These are phyloP conservation scores for Cicer yamashitae DNA, from an alignment of 306 rosid species.

Conservation along the genomic window DNA sequence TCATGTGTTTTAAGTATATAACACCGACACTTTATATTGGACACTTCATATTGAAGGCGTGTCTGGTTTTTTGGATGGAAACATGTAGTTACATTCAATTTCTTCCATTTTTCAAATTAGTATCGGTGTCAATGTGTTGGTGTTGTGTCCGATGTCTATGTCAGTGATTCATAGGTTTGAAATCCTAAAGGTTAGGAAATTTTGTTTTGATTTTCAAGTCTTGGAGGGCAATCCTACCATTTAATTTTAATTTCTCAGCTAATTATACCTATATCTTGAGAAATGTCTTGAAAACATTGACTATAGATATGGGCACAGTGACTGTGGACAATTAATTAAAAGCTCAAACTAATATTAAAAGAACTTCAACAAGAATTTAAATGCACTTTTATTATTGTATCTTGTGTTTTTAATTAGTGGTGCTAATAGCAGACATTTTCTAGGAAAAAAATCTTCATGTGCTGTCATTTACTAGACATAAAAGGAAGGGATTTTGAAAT, in stretches of 20 bases:
- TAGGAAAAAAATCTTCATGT: not conserved
- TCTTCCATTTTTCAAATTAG: no score
- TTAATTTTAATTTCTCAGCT: no score
- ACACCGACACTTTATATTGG: no score
- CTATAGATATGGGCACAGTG: not conserved
- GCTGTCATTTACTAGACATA: not conserved
- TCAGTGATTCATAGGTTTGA: no score
- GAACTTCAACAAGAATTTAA: not conserved
- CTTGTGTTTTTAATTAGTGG: not conserved
- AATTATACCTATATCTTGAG: no score
- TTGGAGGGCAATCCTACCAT: not conserved
- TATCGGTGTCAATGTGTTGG: no score
- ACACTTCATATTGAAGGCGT: no score
- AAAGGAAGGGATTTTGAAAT: slow-evolving; percentile 11
- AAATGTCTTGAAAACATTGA: no score
- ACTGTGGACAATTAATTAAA: not conserved
- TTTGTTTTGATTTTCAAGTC: not conserved
- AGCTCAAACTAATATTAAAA: no score
- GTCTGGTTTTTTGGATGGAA: no score
- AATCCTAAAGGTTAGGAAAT: not conserved
- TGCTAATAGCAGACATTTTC: not conserved
- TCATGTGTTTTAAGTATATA: not conserved
- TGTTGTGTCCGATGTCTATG: no score
- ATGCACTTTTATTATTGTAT: not conserved
- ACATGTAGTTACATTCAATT: no score